A percentile compares a stretch with the other conserved stretches of the same genome.
Conservation (phyloP, 805 yeast genomes). For the Metschnikowia bowlesiae region DNA sequence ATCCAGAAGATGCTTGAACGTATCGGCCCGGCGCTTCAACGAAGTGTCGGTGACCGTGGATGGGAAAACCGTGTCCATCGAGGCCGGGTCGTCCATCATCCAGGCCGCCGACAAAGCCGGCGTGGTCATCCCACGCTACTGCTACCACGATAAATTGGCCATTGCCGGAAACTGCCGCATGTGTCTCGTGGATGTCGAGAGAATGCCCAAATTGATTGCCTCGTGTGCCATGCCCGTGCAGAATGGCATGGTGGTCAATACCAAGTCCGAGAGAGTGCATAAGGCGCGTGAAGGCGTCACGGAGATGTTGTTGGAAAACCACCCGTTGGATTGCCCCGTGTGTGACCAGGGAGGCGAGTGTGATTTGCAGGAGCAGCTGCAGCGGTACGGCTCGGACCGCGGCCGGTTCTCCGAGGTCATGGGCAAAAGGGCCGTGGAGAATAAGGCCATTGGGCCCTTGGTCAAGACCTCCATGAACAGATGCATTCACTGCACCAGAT, state of each 20-base stretch:
- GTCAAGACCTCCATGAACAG: slow-evolving; percentile 89
- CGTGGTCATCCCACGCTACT: slow-evolving; percentile 80
- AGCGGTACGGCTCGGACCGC: slow-evolving; percentile 79
- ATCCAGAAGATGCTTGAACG: slow-evolving; percentile 23
- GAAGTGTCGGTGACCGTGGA: slow-evolving; percentile 61
- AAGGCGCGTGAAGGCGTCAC: slow-evolving; percentile 88
- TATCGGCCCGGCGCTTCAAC: slow-evolving; percentile 33
- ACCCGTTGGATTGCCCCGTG: slow-evolving; percentile 88
- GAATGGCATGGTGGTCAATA: slow-evolving; percentile 81
- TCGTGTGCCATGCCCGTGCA: slow-evolving; percentile 92
- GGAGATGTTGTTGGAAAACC: slow-evolving; percentile 82
- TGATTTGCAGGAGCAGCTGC: slow-evolving; percentile 83
- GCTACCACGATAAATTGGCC: slow-evolving; percentile 87
- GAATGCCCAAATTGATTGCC: slow-evolving; percentile 85
- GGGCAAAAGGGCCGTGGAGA: slow-evolving; percentile 88
- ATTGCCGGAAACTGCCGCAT: slow-evolving; percentile 91
- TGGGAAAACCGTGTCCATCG: slow-evolving; percentile 71
- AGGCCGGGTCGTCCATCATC: slow-evolving; percentile 82
- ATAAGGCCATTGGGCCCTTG: slow-evolving; percentile 85
- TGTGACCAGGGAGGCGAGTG: slow-evolving; percentile 96
- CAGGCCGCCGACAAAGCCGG: slow-evolving; percentile 94
- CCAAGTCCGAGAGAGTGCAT: slow-evolving; percentile 71
- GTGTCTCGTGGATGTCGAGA: slow-evolving; percentile 87
- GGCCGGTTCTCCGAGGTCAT: slow-evolving; percentile 78
- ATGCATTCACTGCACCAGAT: slow-evolving; percentile 88